phyloP scores from a whole-genome alignment of 2,329 filamentous ascomycete genomes.

The Arachnopeziza araneosa region DNA sequence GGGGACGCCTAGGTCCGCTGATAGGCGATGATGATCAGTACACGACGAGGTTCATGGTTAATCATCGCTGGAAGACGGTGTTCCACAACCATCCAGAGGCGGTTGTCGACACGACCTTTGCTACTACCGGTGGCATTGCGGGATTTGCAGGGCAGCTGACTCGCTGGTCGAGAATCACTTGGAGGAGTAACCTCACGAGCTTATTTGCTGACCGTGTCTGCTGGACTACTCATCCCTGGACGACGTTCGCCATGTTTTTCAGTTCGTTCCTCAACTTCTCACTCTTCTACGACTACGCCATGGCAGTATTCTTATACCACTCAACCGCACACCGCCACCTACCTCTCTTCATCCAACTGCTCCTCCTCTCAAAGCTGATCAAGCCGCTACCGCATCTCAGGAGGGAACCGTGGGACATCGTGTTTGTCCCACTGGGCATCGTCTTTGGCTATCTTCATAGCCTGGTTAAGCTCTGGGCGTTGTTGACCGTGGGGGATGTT shows the following conservation, averaged over 20 bases:
- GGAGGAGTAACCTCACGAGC: conserved; percentile 47
- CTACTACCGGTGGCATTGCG: conserved; percentile 32
- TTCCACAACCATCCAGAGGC: conserved; percentile 47
- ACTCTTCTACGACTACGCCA: conserved; percentile 41
- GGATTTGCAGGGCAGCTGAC: conserved; percentile 49
- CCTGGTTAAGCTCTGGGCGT: conserved; percentile 50
- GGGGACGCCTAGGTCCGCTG: conserved; percentile 34
- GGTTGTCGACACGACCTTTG: conserved; percentile 47
- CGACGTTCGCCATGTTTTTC: conserved; percentile 50
- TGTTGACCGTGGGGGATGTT: conserved; percentile 37
- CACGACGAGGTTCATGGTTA: conserved; percentile 48
- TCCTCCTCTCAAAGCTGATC: conserved; percentile 45
- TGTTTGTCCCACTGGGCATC: conserved; percentile 44
- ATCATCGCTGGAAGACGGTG: conserved; percentile 44
- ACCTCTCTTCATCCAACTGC: conserved; percentile 2
- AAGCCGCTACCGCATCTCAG: conserved; percentile 50
- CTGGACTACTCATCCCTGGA: conserved; percentile 44
- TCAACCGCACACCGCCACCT: not conserved
- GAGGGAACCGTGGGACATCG: conserved; percentile 45
- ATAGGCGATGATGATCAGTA: conserved; percentile 58
- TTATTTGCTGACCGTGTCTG: conserved; percentile 36
- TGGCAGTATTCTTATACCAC: conserved; percentile 27
- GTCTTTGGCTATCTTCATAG: conserved; percentile 53
- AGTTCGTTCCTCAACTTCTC: conserved; percentile 51
- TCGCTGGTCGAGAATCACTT: conserved; percentile 54